A percentile compares a stretch with the other conserved stretches of the same genome.
phyloP scores from a whole-genome alignment of 495 filamentous ascomycete species.

The Arthonia radiata region DNA sequence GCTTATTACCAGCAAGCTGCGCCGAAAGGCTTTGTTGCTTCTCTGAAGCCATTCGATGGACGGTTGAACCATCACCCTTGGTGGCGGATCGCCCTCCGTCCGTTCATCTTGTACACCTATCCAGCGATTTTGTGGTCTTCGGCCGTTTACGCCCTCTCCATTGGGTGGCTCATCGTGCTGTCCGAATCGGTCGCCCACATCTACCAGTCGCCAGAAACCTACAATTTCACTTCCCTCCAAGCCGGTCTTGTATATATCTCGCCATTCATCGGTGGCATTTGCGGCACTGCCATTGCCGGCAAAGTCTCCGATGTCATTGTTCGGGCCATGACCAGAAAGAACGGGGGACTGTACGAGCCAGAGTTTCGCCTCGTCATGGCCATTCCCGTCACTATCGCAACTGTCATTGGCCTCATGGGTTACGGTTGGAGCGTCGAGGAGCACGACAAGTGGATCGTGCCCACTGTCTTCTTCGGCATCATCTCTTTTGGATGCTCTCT shows the following conservation, averaged over 20 bases:
- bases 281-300: slow-evolving; percentile 78
- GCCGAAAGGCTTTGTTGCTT: slow-evolving; percentile 40
- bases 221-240: slow-evolving; percentile 56
- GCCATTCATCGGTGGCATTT: slow-evolving; percentile 67
- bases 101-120: slow-evolving; percentile 68
- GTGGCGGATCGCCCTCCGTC: slow-evolving; percentile 47
- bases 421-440: slow-evolving; percentile 73
- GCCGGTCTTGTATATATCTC: slow-evolving; percentile 76
- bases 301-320: slow-evolving; percentile 72
- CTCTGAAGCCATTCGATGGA: slow-evolving; percentile 51
- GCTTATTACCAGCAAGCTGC: slow-evolving; percentile 15
- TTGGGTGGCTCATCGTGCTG: slow-evolving; percentile 92
- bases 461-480: slow-evolving; percentile 76
- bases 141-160: slow-evolving; percentile 60
- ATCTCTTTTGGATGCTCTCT: slow-evolving; percentile 86
- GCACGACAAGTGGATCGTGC: slow-evolving; percentile 66
- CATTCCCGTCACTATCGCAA: slow-evolving; percentile 51
- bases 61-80: slow-evolving; percentile 55
- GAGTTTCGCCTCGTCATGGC: slow-evolving; percentile 91
- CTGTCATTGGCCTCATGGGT: slow-evolving; percentile 69
- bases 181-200: slow-evolving; percentile 66
- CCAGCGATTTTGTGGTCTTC: slow-evolving; percentile 81
- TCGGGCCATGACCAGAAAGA: slow-evolving; percentile 51
- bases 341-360: slow-evolving; percentile 83
- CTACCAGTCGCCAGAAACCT: slow-evolving; percentile 36